Conservation (phyloP, 2,329 filamentous ascomycete genomes). For the Dactylellina parvicollis region DNA sequence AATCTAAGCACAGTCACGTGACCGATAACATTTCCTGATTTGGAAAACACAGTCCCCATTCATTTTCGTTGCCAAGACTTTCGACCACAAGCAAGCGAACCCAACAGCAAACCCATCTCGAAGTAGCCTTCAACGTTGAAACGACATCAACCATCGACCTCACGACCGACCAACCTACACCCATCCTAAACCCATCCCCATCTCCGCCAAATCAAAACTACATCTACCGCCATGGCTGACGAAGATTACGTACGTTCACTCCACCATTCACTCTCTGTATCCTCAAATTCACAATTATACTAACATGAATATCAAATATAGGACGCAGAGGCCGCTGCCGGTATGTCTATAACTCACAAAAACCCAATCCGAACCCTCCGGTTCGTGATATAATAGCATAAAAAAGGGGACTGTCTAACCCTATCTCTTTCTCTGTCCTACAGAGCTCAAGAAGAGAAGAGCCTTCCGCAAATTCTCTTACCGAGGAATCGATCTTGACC, state of each 20-base stretch:
- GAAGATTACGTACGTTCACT: constrained; percentile 78
- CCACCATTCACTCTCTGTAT: constrained; percentile 59
- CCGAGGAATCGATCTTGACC: constrained; percentile 98
- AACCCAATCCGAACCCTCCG: constrained; percentile 14
- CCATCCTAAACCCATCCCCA: constrained; percentile 61
- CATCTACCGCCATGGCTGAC: constrained; percentile 78
- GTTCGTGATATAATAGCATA: constrained; percentile 30
- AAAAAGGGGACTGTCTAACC: constrained; percentile 57
- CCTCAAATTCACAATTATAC: constrained; percentile 56
- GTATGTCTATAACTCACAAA: constrained; percentile 54
- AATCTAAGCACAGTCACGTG: constrained; percentile 29
- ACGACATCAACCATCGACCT: constrained; percentile 58
- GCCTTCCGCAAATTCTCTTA: constrained; percentile 99
- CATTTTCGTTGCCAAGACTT: constrained; percentile 41
- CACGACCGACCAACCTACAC: constrained; percentile 58
- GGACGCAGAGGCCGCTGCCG: constrained; percentile 58
- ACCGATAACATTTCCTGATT: constrained; percentile 28
- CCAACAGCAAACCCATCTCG: constrained; percentile 61
- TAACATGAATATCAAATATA: constrained; percentile 44
- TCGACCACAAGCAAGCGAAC: constrained; percentile 61
- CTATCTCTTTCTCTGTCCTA: constrained; percentile 56
- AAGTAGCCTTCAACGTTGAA: constrained; percentile 64
- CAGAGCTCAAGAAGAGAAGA: constrained; percentile 99
- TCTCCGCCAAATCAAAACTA: constrained; percentile 62
- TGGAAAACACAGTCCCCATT: constrained; percentile 51